Percentiles rank a stretch among this genome's conserved stretches.
Conservation (phyloP, 1,139 yeast species). For the Debaryomyces coudertii region DNA sequence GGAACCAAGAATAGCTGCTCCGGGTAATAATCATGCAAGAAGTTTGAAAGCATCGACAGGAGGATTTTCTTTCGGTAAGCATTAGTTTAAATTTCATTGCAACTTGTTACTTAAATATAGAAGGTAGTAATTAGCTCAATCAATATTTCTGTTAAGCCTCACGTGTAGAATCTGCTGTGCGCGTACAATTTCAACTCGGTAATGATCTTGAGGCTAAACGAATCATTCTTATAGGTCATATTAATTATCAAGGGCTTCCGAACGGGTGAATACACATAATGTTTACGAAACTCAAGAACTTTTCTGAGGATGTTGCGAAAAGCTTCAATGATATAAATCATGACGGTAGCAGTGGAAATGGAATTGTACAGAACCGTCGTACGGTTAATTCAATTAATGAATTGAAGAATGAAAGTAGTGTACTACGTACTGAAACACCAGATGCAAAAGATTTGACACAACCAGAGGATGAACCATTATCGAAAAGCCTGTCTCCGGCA, state of each 20-base stretch:
- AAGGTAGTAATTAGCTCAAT: neutral
- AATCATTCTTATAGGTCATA: neutral
- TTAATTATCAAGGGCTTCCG: neutral
- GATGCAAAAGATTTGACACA: slow-evolving; percentile 46
- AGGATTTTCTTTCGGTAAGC: slow-evolving; percentile 1
- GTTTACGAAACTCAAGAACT: slow-evolving; percentile 53
- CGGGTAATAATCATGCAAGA: neutral
- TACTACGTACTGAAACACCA: slow-evolving; percentile 47
- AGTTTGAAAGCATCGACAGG: slow-evolving; percentile 7
- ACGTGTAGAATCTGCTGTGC: neutral
- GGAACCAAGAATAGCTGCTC: slow-evolving; percentile 62
- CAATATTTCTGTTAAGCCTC: neutral
- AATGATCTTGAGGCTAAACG: neutral
- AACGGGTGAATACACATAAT: slow-evolving; percentile 16
- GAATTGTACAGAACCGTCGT: slow-evolving; percentile 14
- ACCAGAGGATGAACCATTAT: slow-evolving; percentile 44
- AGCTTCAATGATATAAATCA: slow-evolving; percentile 39
- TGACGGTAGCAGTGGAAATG: slow-evolving; percentile 19
- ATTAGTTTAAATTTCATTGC: neutral
- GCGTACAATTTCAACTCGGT: neutral
- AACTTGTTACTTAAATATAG: neutral
- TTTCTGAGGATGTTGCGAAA: slow-evolving; percentile 58
- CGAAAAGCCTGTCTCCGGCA: slow-evolving; percentile 2
- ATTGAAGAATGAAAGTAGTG: slow-evolving; percentile 36
- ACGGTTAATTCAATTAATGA: slow-evolving; percentile 29